A percentile compares a stretch with the other conserved stretches of the same genome.
These are phyloP conservation scores for Scalesia atractyloides DNA, from an alignment of 129 eudicot genomes.

Conservation along the genomic window DNA sequence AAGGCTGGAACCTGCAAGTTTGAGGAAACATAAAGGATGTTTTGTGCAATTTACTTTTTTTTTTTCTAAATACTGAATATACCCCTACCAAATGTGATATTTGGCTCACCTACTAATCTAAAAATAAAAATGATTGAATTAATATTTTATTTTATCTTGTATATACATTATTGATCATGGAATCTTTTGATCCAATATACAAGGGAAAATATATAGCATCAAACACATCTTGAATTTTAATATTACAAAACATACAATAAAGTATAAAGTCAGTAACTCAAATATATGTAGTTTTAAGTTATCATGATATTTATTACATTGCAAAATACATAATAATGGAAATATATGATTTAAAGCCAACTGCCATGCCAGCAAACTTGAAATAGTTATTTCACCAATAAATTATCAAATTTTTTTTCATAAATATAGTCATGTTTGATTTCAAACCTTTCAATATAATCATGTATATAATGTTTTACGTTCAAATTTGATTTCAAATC, in stretches of 20 bases:
- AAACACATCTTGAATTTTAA: conserved; percentile 11
- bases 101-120: conserved; percentile 1
- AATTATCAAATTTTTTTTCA: background rate
- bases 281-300: conserved; percentile 9
- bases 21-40: too few species aligned
- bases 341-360: conserved; percentile 26
- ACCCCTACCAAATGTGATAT: background rate
- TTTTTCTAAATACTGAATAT: background rate
- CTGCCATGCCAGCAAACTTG: conserved; percentile 34
- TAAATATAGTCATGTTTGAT: conserved; percentile 11
- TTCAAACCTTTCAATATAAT: background rate
- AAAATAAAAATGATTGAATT: background rate
- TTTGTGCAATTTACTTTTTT: too few species aligned
- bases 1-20: too few species aligned
- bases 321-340: conserved; percentile 6
- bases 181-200: conserved; percentile 41
- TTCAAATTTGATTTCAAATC: background rate
- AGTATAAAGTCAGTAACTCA: conserved; percentile 4
- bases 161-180: conserved; percentile 28
- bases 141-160: conserved; percentile 24
- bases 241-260: conserved; percentile 16
- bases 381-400: conserved; percentile 1
- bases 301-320: conserved; percentile 2
- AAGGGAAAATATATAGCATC: conserved; percentile 26
- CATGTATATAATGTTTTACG: background rate